Conservation (phyloP, 2,329 filamentous ascomycete genomes). For the Macroventuria anomochaeta region DNA sequence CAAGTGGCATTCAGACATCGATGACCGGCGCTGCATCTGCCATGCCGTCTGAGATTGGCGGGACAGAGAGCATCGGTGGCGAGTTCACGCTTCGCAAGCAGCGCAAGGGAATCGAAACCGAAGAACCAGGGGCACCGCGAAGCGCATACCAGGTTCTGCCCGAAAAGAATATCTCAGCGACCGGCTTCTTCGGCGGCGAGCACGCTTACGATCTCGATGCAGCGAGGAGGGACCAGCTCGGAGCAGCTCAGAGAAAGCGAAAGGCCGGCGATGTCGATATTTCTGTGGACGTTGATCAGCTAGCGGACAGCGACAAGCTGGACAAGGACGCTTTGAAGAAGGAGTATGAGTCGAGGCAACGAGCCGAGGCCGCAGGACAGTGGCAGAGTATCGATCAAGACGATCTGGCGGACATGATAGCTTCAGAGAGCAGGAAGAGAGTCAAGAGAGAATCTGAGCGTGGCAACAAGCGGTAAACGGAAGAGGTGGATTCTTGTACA, state of each 20-base stretch:
- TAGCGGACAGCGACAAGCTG: slow-evolving; percentile 76
- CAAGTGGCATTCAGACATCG: slow-evolving; percentile 72
- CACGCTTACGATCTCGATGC: slow-evolving; percentile 86
- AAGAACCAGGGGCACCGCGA: slow-evolving; percentile 73
- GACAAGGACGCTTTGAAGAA: slow-evolving; percentile 82
- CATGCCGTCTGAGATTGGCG: slow-evolving; percentile 78
- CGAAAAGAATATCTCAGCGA: slow-evolving; percentile 81
- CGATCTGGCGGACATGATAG: slow-evolving; percentile 94
- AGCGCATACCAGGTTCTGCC: slow-evolving; percentile 89
- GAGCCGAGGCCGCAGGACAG: slow-evolving; percentile 65
- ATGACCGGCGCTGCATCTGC: slow-evolving; percentile 73
- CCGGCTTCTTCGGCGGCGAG: slow-evolving; percentile 96
- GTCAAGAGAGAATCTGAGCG: slow-evolving; percentile 86
- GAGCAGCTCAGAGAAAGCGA: slow-evolving; percentile 81
- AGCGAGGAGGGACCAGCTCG: slow-evolving; percentile 66
- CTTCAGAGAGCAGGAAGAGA: slow-evolving; percentile 87
- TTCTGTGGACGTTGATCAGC: slow-evolving; percentile 82
- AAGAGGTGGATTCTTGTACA: slow-evolving; percentile 30
- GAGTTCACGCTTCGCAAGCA: slow-evolving; percentile 93
- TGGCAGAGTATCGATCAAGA: slow-evolving; percentile 84
- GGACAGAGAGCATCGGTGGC: slow-evolving; percentile 77
- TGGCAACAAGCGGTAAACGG: slow-evolving; percentile 61
- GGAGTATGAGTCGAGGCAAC: slow-evolving; percentile 76
- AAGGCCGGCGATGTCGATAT: slow-evolving; percentile 96
- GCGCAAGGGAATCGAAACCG: slow-evolving; percentile 80